phyloP scores from a whole-genome alignment of 495 filamentous ascomycete genomes.

The Hypoxylon cercidicola region DNA sequence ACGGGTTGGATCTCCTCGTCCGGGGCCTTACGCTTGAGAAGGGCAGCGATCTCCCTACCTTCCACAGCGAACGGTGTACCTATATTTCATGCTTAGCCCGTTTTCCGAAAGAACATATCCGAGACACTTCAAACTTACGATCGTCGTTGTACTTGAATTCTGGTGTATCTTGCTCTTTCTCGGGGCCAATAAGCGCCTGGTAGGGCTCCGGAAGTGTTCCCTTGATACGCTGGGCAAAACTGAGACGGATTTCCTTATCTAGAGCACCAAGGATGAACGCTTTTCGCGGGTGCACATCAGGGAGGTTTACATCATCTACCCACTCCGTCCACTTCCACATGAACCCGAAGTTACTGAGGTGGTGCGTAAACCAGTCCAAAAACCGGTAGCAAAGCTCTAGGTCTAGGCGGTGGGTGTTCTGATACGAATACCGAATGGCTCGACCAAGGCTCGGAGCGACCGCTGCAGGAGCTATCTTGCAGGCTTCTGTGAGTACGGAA shows the following conservation, averaged over 20 bases:
- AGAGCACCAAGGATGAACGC: conserved; percentile 89
- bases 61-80: conserved; percentile 83
- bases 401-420: conserved; percentile 81
- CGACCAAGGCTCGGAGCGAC: conserved; percentile 95
- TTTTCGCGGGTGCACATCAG: conserved; percentile 84
- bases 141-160: conserved; percentile 90
- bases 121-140: conserved; percentile 62
- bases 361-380: conserved; percentile 97
- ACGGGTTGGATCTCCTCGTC: conserved; percentile 83
- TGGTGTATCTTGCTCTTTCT: conserved; percentile 92
- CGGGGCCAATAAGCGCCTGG: conserved; percentile 79
- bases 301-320: conserved; percentile 84
- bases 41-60: conserved; percentile 78
- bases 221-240: conserved; percentile 95
- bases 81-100: conserved; percentile 46
- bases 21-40: conserved; percentile 83
- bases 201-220: conserved; percentile 90
- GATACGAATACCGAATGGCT: conserved; percentile 92
- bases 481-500: conserved; percentile 90
- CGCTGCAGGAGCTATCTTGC: conserved; percentile 93
- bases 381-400: conserved; percentile 88
- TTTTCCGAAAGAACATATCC: not conserved
- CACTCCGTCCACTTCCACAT: conserved; percentile 99
- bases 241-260: conserved; percentile 96
- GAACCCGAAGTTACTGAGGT: conserved; percentile 98